Evolutionary conservation across 169 alveolate genomes (phyloP).

Genomic region (Plasmodium blacklocki): DNA sequence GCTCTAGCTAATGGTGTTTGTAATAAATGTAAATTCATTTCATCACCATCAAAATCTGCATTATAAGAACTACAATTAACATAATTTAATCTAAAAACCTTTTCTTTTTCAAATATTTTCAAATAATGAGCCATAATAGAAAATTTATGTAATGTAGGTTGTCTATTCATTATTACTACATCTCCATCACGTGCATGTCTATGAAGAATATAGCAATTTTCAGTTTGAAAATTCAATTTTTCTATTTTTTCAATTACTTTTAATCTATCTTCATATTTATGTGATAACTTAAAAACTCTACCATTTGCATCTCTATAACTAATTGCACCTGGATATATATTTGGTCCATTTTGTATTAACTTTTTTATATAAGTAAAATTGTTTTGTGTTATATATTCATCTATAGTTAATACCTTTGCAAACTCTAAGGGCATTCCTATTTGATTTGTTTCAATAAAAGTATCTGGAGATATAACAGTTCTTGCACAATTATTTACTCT

Average conservation of each 20-base stretch:
- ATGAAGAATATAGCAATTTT: slow-evolving; percentile 84
- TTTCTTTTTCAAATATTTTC: slow-evolving; percentile 92
- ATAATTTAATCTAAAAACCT: slow-evolving; percentile 97
- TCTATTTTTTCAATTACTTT: slow-evolving; percentile 79
- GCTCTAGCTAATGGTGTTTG: slow-evolving; percentile 96
- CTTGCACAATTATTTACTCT: slow-evolving; percentile 99
- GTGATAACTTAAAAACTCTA: slow-evolving; percentile 79
- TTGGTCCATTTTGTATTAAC: slow-evolving; percentile 95
- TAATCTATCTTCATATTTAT: slow-evolving; percentile 88
- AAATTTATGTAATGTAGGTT: slow-evolving; percentile 98
- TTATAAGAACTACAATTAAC: slow-evolving; percentile 99
- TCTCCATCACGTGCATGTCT: slow-evolving; percentile 98
- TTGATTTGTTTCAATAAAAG: slow-evolving; percentile 96
- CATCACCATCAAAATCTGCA: slow-evolving; percentile 99
- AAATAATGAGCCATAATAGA: slow-evolving; percentile 96
- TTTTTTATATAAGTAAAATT: slow-evolving; percentile 91
- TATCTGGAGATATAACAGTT: slow-evolving; percentile 99
- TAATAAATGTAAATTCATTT: slow-evolving; percentile 98
- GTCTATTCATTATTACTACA: slow-evolving; percentile 96
- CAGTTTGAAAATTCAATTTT: slow-evolving; percentile 81
- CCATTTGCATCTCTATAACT: slow-evolving; percentile 86
- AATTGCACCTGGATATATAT: slow-evolving; percentile 97
- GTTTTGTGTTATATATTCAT: slow-evolving; percentile 94
- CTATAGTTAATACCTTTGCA: slow-evolving; percentile 95
- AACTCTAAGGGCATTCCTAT: slow-evolving; percentile 97